Conservation (phyloP, 116 monocot genomes). For the Phalaenopsis hybrid region DNA sequence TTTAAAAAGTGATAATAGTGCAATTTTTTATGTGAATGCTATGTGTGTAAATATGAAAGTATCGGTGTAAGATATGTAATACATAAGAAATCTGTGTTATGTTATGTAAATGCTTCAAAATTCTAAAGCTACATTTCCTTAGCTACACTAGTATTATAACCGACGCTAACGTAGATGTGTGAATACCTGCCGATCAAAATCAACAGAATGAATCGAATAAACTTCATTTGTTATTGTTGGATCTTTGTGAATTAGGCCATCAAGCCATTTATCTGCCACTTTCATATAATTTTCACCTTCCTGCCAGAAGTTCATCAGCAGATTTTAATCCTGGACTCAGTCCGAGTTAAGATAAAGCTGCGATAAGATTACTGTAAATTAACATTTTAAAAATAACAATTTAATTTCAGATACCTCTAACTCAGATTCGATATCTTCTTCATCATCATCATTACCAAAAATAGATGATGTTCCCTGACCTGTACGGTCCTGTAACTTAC, state of each 20-base stretch:
- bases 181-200: slow-evolving; percentile 87
- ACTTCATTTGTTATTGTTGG: slow-evolving; percentile 72
- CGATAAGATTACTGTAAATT: not conserved
- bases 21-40: too few species aligned
- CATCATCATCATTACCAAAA: slow-evolving; percentile 35
- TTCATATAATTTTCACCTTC: slow-evolving; percentile 31
- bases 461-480: slow-evolving; percentile 19
- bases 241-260: slow-evolving; percentile 71
- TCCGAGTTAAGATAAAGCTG: not conserved
- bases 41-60: too few species aligned
- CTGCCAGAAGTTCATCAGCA: slow-evolving; percentile 20
- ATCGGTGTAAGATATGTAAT: too few species aligned
- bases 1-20: too few species aligned
- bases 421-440: slow-evolving; percentile 14
- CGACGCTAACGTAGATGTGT: not conserved
- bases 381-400: slow-evolving; percentile 7
- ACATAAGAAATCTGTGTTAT: too few species aligned
- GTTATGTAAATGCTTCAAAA: too few species aligned
- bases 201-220: slow-evolving; percentile 71
- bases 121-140: not conserved
- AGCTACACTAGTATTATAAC: not conserved
- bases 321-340: not conserved
- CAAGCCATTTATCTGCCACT: slow-evolving; percentile 68
- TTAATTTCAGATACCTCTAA: slow-evolving; percentile 27
- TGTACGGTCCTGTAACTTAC: slow-evolving; percentile 36